Evolutionary conservation across 2,329 filamentous ascomycete species (phyloP), one percentile per base, ranked within the genome.

Genomic region (Teratosphaeria epicoccoides): DNA sequence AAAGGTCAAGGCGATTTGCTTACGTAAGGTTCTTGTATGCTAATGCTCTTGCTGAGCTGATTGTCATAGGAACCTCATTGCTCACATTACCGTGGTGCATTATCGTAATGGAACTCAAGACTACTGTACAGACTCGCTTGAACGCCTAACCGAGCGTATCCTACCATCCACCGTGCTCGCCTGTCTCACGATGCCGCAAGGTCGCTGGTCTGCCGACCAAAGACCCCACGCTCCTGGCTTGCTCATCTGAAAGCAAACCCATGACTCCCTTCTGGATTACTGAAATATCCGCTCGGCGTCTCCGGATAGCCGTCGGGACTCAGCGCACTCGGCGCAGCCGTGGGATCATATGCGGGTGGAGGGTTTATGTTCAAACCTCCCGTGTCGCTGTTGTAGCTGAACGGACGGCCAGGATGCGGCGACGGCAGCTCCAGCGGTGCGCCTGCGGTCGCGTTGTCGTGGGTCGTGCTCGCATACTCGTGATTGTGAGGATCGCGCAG

Each of bases 371-470:
- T 50, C 12, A 49, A 43, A 1, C 73, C 47, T 33, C 43, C 62
- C 14, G 37, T 26, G 24, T 46, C 17, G 26, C 66, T 66, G 23
- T 66, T 68, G 66, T 67, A 71, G 49, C 68, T 70, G 24, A 70
- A 51, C 10, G 68, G 68, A 5, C 69, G 51, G 1, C 70, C 70
- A 0, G 70, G 70, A 54, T 72, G 70, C 17, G 67, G 68, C n/a
- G 70, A 66, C 2, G 29, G 43, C 46, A 22, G 5, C 22, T 33
- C 44, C 33, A 40, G 33, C 33, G 33, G 33, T 17, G 33, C n/a
- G 33, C 33, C 33, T 40, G 33, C 33, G 20, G 14, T 40, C 33
- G 33, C 10, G 10, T 40, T 9, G 33, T 6, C n/a, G 10, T 40
- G 14, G 5, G 33, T 14, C 1, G 14, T 40, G n/a, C n/a, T 40